Evolutionary conservation across 306 rosid species (phyloP).

Genomic region (Prunus salicina): DNA sequence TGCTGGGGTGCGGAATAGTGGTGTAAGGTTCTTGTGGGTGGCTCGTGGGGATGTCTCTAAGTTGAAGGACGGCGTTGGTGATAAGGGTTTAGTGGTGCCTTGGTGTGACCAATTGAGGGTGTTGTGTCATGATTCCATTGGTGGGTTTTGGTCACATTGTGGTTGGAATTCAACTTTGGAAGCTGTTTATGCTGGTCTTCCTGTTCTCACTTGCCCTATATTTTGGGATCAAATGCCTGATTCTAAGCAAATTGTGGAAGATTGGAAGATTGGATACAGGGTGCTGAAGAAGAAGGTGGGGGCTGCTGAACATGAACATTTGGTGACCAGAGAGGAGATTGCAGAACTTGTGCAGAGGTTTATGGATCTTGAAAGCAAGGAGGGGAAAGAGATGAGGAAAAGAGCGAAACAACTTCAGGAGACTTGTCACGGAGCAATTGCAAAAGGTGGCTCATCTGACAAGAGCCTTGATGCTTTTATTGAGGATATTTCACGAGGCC

Average conservation of each 20-base stretch:
- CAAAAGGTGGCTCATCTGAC: conserved; percentile 36
- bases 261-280: conserved; percentile 43
- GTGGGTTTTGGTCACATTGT: conserved; percentile 56
- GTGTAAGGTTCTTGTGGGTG: conserved; percentile 31
- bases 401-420: conserved; percentile 20
- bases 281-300: conserved; percentile 20
- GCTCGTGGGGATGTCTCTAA: conserved; percentile 24
- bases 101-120: conserved; percentile 62
- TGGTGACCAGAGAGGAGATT: conserved; percentile 37
- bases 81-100: conserved; percentile 27
- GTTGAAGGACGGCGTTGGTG: conserved; percentile 27
- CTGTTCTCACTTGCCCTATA: conserved; percentile 36
- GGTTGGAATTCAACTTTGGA: conserved; percentile 57
- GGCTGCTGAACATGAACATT: neutral
- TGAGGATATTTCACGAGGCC: neutral
- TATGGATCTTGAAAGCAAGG: conserved; percentile 28
- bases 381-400: conserved; percentile 20
- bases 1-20: conserved; percentile 20
- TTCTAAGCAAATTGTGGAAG: conserved; percentile 41
- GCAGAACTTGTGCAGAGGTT: conserved; percentile 15
- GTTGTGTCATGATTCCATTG: conserved; percentile 33
- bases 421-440: conserved; percentile 25
- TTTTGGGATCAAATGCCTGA: conserved; percentile 36
- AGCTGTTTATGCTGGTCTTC: conserved; percentile 40
- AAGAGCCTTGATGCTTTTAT: conserved; percentile 30